These are phyloP conservation scores for Erythrophleum ivorense DNA, from an alignment of 331 rosid genomes.

Conservation along the genomic window DNA sequence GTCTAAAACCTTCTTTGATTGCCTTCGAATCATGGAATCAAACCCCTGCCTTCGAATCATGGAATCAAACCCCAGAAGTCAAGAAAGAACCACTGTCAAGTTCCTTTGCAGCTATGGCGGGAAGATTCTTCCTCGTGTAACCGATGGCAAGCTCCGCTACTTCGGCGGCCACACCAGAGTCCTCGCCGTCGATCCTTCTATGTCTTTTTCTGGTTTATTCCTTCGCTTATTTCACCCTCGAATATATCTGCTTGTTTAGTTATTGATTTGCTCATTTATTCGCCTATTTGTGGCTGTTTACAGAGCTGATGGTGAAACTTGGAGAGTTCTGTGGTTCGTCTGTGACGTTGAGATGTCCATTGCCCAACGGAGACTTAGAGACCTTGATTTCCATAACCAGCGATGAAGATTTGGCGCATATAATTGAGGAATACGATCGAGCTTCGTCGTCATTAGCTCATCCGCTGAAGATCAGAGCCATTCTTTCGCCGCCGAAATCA, in stretches of 20 bases:
- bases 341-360: slow-evolving; percentile 65
- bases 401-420: slow-evolving; percentile 78
- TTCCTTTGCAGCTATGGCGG: slow-evolving; percentile 92
- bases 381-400: slow-evolving; percentile 71
- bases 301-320: slow-evolving; percentile 82
- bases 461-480: slow-evolving; percentile 70
- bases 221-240: background rate
- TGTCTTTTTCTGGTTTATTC: slow-evolving; percentile 68
- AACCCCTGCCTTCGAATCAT: slow-evolving; percentile 40
- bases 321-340: slow-evolving; percentile 76
- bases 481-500: slow-evolving; percentile 63
- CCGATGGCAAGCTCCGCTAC: slow-evolving; percentile 87
- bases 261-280: background rate
- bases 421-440: slow-evolving; percentile 77
- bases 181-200: slow-evolving; percentile 66
- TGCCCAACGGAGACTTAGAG: slow-evolving; percentile 84
- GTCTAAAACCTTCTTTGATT: slow-evolving; percentile 17
- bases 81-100: slow-evolving; percentile 42
- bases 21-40: slow-evolving; percentile 45
- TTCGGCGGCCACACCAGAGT: slow-evolving; percentile 88
- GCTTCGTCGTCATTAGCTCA: slow-evolving; percentile 54
- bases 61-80: slow-evolving; percentile 39
- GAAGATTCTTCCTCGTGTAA: slow-evolving; percentile 72
- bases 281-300: background rate
- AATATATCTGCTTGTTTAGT: background rate